Percentiles rank a stretch among this genome's conserved stretches.
phyloP scores from a whole-genome alignment of 148 eudicot genomes.

The Polygonum maritimum region DNA sequence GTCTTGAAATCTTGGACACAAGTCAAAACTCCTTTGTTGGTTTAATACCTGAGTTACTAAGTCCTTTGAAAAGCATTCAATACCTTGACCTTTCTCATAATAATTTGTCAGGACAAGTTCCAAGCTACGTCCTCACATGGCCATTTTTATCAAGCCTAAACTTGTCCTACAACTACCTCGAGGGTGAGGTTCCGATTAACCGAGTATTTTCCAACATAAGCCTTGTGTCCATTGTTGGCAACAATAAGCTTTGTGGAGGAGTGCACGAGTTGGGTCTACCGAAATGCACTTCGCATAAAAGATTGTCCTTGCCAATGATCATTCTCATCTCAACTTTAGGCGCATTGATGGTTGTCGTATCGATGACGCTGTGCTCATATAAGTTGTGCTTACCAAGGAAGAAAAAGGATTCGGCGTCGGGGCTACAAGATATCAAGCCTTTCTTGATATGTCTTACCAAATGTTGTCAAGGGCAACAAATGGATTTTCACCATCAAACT shows the following conservation, averaged over 20 bases:
- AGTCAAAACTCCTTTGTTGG: constrained; percentile 27
- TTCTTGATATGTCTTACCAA: constrained; percentile 18
- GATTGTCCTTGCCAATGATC: background rate
- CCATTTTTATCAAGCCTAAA: constrained; percentile 12
- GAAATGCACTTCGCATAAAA: constrained; percentile 11
- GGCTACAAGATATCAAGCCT: background rate
- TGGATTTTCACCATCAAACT: constrained; percentile 16
- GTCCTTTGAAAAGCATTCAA: constrained; percentile 16
- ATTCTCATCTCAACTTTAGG: background rate
- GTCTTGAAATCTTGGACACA: constrained; percentile 14
- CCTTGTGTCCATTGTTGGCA: constrained; percentile 22
- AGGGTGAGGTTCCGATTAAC: constrained; percentile 27
- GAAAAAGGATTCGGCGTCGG: background rate
- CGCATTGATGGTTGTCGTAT: background rate
- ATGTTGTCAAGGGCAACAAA: constrained; percentile 16
- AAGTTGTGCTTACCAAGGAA: background rate
- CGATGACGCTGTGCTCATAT: background rate
- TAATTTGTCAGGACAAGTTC: constrained; percentile 29
- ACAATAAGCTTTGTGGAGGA: constrained; percentile 38
- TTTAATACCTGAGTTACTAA: constrained; percentile 18
- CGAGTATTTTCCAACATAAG: constrained; percentile 24
- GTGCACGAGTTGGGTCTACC: constrained; percentile 19
- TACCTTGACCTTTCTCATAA: constrained; percentile 34
- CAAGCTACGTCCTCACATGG: constrained; percentile 13
- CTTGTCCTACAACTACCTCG: constrained; percentile 27